These are phyloP conservation scores for Calonectria henricotiae DNA, from an alignment of 2,329 filamentous ascomycete species.

Conservation along the genomic window DNA sequence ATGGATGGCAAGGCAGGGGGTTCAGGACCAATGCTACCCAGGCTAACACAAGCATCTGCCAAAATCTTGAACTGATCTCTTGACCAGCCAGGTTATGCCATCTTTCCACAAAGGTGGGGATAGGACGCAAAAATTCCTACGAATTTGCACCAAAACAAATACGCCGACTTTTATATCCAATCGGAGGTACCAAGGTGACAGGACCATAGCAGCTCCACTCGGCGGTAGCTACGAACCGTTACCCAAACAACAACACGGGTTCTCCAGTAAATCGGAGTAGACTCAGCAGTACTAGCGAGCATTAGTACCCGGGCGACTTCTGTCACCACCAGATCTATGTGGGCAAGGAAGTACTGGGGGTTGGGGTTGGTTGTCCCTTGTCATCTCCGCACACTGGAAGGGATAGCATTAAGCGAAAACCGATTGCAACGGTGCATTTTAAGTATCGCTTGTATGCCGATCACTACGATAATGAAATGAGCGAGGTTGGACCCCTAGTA, in stretches of 20 bases:
- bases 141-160: neutral
- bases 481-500: neutral
- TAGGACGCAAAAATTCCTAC: neutral
- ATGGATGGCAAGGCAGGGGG: neutral
- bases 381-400: neutral
- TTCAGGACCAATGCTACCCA: neutral
- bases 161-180: neutral
- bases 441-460: constrained; percentile 6
- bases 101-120: neutral
- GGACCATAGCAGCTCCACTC: neutral
- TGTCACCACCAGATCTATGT: neutral
- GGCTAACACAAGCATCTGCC: neutral
- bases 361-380: neutral
- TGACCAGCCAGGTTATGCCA: neutral
- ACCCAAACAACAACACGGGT: neutral
- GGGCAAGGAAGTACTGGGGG: neutral
- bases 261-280: neutral
- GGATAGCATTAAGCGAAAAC: neutral
- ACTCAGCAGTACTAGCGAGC: neutral
- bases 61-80: neutral
- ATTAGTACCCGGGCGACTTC: neutral
- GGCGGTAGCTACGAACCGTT: neutral
- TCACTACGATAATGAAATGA: constrained; percentile 24
- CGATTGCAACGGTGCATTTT: neutral
- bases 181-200: neutral